Conservation (phyloP, 768 basidiomycete species). For the Agrocybe praecox region DNA sequence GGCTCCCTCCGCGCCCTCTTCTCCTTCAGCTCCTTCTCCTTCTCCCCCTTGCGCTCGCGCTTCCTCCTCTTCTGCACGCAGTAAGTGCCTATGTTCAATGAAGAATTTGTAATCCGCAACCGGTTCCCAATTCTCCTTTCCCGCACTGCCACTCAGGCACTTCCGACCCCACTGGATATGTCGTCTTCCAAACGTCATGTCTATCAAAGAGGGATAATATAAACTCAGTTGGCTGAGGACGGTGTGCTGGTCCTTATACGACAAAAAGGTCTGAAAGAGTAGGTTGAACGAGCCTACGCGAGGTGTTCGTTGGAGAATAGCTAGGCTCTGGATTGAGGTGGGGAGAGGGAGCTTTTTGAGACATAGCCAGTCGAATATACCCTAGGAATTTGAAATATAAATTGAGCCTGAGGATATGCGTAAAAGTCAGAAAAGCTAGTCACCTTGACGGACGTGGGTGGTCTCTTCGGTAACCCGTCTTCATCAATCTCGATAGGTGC, state of each 20-base stretch:
- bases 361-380: constrained; percentile 2
- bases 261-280: neutral
- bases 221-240: neutral
- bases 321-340: neutral
- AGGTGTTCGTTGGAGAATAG: neutral
- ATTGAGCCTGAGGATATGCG: too few species aligned
- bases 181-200: neutral
- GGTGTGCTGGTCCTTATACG: neutral
- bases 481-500: neutral
- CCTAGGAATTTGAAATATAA: neutral
- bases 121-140: neutral
- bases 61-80: neutral
- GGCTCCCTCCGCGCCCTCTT: too few species aligned
- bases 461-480: neutral
- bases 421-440: neutral
- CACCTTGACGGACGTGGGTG: constrained; percentile 2
- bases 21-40: neutral
- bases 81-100: neutral
- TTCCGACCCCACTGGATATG: constrained; percentile 3
- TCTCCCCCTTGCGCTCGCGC: neutral
- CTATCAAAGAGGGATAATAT: neutral
- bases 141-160: neutral
- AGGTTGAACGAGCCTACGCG: neutral
- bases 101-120: neutral
- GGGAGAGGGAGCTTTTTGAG: constrained; percentile 1